Conservation (phyloP, 2,329 filamentous ascomycete species). For the Cladosporium sp. region DNA sequence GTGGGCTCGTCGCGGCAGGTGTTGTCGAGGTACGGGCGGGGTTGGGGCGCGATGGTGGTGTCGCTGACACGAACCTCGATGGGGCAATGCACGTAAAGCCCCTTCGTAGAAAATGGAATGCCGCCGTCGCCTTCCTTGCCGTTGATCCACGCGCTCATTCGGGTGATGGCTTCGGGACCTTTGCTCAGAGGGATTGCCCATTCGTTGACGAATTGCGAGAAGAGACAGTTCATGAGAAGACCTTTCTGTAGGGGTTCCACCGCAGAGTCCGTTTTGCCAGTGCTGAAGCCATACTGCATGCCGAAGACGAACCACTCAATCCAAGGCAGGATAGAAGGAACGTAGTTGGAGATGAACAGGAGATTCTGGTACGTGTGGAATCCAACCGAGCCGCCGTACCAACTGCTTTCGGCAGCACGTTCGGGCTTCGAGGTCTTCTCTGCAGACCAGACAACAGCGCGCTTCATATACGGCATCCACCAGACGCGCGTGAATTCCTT, state of each 20-base stretch:
- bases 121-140: slow-evolving; percentile 61
- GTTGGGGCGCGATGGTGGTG: slow-evolving; percentile 48
- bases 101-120: slow-evolving; percentile 77
- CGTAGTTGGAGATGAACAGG: slow-evolving; percentile 70
- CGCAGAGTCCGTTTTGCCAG: slow-evolving; percentile 63
- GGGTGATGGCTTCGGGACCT: slow-evolving; percentile 78
- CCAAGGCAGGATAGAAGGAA: slow-evolving; percentile 76
- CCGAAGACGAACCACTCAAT: slow-evolving; percentile 96
- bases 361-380: slow-evolving; percentile 91
- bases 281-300: slow-evolving; percentile 90
- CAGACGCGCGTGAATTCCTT: slow-evolving; percentile 90
- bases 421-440: slow-evolving; percentile 64
- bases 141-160: slow-evolving; percentile 83
- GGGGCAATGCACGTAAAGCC: slow-evolving; percentile 80
- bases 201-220: slow-evolving; percentile 98
- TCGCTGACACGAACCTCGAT: slow-evolving; percentile 86
- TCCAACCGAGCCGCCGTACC: slow-evolving; percentile 76
- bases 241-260: slow-evolving; percentile 76
- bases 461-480: slow-evolving; percentile 93
- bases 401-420: slow-evolving; percentile 59
- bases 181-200: slow-evolving; percentile 86
- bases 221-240: slow-evolving; percentile 93
- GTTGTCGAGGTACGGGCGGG: slow-evolving; percentile 67
- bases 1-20: slow-evolving; percentile 65
- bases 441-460: slow-evolving; percentile 87